Conservation (phyloP, 169 alveolate genomes). For the Cryptosporidium viatorum region DNA sequence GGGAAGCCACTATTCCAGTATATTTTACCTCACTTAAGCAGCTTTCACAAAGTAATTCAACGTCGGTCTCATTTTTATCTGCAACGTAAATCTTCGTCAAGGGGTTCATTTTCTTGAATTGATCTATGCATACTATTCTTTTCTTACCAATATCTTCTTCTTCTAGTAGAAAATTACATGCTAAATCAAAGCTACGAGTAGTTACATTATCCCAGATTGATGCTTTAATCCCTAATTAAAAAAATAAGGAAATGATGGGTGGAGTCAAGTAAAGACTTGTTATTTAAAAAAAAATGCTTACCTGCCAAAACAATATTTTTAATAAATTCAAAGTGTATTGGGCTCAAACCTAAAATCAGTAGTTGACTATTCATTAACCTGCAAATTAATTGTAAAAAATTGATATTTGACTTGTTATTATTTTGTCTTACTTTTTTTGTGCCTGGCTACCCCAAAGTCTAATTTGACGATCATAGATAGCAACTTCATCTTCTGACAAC, state of each 20-base stretch:
- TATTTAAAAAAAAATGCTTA: slow-evolving; percentile 28
- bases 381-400: not conserved
- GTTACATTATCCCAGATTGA: slow-evolving; percentile 40
- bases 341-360: slow-evolving; percentile 74
- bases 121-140: slow-evolving; percentile 22
- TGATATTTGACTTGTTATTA: not conserved
- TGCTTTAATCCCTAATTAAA: slow-evolving; percentile 26
- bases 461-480: slow-evolving; percentile 79
- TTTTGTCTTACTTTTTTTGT: slow-evolving; percentile 75
- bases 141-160: slow-evolving; percentile 50
- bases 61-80: not conserved
- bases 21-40: not conserved
- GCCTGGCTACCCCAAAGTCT: slow-evolving; percentile 80
- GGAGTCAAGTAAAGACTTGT: not conserved
- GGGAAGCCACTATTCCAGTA: slow-evolving; percentile 42
- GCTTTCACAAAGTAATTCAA: not conserved
- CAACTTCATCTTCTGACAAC: slow-evolving; percentile 76
- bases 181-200: slow-evolving; percentile 12
- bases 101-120: slow-evolving; percentile 62
- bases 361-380: slow-evolving; percentile 74
- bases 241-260: not conserved
- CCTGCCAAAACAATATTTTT: slow-evolving; percentile 78
- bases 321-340: slow-evolving; percentile 75
- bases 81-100: slow-evolving; percentile 17
- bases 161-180: slow-evolving; percentile 23